Percentiles rank a stretch among this genome's conserved stretches.
These are phyloP conservation scores for Lithocarpus polystachyus DNA, from an alignment of 306 rosid genomes.

Conservation along the genomic window DNA sequence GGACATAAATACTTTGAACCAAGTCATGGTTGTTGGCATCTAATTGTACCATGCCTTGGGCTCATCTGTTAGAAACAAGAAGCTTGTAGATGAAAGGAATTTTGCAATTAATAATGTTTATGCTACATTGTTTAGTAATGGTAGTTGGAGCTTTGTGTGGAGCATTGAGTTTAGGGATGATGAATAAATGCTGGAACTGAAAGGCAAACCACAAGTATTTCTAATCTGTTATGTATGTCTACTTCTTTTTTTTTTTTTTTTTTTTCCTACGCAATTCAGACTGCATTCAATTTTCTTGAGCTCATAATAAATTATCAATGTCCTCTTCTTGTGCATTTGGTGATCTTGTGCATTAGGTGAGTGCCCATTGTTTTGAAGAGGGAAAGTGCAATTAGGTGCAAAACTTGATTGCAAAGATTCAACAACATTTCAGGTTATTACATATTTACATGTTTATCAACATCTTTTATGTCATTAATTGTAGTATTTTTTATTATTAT, in stretches of 20 bases:
- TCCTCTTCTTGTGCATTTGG: background rate
- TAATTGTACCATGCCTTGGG: background rate
- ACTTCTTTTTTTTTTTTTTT: background rate
- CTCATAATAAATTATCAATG: background rate
- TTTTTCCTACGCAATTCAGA: background rate
- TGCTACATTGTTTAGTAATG: too few species aligned
- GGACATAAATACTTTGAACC: background rate
- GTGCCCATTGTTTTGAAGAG: slow-evolving; percentile 96
- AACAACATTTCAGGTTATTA: too few species aligned
- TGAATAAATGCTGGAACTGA: slow-evolving; percentile 68
- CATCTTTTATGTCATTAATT: slow-evolving; percentile 7
- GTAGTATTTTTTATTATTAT: background rate
- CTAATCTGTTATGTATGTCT: slow-evolving; percentile 2
- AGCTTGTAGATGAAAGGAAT: background rate
- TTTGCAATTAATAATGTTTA: slow-evolving; percentile 14
- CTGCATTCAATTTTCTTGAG: background rate
- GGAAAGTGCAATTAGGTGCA: slow-evolving; percentile 68
- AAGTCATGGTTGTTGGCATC: background rate
- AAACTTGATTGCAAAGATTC: too few species aligned
- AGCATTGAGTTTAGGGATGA: too few species aligned
- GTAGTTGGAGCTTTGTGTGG: too few species aligned
- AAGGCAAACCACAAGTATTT: slow-evolving; percentile 81
- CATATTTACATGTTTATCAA: background rate
- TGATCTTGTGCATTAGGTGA: slow-evolving; percentile 80
- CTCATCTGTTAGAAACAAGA: background rate